Conservation (phyloP, 306 rosid species). For the Cercis canadensis region DNA sequence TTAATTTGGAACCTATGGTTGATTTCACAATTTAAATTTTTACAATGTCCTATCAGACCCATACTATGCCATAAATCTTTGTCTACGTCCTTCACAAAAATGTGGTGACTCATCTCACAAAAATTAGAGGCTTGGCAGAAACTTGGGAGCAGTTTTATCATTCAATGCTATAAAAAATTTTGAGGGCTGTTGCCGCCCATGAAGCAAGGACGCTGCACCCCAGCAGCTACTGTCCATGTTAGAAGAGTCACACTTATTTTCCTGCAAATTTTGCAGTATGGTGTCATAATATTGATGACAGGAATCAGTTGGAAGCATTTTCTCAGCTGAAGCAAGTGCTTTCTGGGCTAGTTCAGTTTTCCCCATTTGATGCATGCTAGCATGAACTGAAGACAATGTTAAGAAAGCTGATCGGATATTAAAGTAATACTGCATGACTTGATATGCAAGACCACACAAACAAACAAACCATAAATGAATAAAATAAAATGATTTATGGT, state of each 20-base stretch:
- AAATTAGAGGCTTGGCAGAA: no score
- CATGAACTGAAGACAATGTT: constrained; percentile 58
- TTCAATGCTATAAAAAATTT: no score
- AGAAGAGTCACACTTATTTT: constrained; percentile 75
- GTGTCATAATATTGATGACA: constrained; percentile 91
- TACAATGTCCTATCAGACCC: neutral
- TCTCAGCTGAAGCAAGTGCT: constrained; percentile 76
- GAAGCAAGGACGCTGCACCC: no score
- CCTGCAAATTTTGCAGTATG: constrained; percentile 75
- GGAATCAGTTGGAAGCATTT: constrained; percentile 61
- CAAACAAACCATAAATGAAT: neutral
- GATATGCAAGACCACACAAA: constrained; percentile 18
- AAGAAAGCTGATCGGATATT: constrained; percentile 29
- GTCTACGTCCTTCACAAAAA: constrained; percentile 22
- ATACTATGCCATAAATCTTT: constrained; percentile 16
- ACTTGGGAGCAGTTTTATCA: constrained; percentile 69
- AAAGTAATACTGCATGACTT: constrained; percentile 14
- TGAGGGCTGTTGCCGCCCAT: no score
- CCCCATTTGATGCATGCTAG: constrained; percentile 92
- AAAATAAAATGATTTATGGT: neutral
- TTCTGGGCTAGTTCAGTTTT: constrained; percentile 68
- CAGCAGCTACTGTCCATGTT: constrained; percentile 88
- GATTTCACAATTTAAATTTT: neutral
- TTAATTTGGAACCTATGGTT: neutral
- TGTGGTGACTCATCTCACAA: constrained; percentile 28